Conservation (phyloP, 352 stramenopile genomes). For the Halophytophthora batemanensis region DNA sequence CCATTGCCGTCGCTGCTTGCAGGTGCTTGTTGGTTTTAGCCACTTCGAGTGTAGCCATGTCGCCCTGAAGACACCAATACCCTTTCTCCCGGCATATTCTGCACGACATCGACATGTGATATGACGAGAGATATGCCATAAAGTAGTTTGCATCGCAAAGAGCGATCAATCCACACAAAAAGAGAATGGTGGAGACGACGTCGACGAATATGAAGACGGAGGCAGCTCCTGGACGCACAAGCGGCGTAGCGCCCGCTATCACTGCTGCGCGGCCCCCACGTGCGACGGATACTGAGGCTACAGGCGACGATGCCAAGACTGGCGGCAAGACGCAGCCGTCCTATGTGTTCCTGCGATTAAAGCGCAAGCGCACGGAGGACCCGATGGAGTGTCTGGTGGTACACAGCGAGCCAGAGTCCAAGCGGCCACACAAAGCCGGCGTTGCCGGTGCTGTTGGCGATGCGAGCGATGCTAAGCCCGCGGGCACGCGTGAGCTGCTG, state of each 20-base stretch:
- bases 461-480: constrained; percentile 2
- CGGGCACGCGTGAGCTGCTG: constrained; percentile 31
- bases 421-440: constrained; percentile 10
- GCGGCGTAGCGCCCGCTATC: constrained; percentile 1
- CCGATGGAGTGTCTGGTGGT: constrained; percentile 67
- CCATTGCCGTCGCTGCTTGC: not conserved
- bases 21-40: no score
- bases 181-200: constrained; percentile 23
- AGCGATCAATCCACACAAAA: not conserved
- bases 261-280: constrained; percentile 6
- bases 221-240: not conserved
- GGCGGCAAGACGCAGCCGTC: constrained; percentile 25
- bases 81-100: no score
- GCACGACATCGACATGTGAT: no score
- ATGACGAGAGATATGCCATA: no score
- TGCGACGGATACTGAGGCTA: not conserved
- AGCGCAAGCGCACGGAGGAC: constrained; percentile 83
- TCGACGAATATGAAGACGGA: not conserved
- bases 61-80: no score
- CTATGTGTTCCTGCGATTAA: constrained; percentile 74
- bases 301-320: not conserved
- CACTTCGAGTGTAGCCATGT: no score
- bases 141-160: no score
- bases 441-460: not conserved
- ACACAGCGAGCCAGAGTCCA: constrained; percentile 35